Evolutionary conservation across 345 rosid species (phyloP).

Genomic region (Corchorus capsularis): DNA sequence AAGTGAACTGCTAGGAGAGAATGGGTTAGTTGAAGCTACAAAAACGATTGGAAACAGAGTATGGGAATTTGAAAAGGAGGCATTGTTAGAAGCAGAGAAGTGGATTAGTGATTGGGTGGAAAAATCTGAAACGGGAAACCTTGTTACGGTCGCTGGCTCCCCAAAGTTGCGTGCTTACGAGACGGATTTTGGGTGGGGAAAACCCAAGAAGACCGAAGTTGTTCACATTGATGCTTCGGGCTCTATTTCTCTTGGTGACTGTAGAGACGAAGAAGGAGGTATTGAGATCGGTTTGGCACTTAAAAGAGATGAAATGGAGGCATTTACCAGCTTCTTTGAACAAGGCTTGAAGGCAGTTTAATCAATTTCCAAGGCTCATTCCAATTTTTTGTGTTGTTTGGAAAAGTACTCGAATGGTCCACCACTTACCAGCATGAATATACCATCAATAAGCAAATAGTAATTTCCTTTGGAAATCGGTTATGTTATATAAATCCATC

Average conservation of each 20-base stretch:
- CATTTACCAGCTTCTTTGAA: slow-evolving; percentile 14
- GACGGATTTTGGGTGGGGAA: slow-evolving; percentile 54
- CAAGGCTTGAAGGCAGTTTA: not conserved
- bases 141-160: slow-evolving; percentile 36
- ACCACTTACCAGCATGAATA: not conserved
- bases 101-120: not conserved
- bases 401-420: not conserved
- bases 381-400: not conserved
- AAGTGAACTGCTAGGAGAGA: slow-evolving; percentile 26
- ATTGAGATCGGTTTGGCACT: slow-evolving; percentile 3
- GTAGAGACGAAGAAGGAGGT: slow-evolving; percentile 39
- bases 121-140: not conserved
- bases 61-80: slow-evolving; percentile 27
- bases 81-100: slow-evolving; percentile 25
- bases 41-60: slow-evolving; percentile 37
- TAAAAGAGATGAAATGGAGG: not conserved
- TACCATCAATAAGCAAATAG: not conserved
- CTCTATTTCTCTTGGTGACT: slow-evolving; percentile 28
- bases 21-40: slow-evolving; percentile 38
- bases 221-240: slow-evolving; percentile 28
- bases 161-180: slow-evolving; percentile 41
- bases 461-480: not conserved
- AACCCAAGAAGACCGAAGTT: slow-evolving; percentile 44
- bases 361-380: not conserved
- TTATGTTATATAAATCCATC: not conserved